Evolutionary conservation across 2,329 filamentous ascomycete species (phyloP), one percentile per base, ranked within the genome.

Genomic region (Exophiala mesophila): DNA sequence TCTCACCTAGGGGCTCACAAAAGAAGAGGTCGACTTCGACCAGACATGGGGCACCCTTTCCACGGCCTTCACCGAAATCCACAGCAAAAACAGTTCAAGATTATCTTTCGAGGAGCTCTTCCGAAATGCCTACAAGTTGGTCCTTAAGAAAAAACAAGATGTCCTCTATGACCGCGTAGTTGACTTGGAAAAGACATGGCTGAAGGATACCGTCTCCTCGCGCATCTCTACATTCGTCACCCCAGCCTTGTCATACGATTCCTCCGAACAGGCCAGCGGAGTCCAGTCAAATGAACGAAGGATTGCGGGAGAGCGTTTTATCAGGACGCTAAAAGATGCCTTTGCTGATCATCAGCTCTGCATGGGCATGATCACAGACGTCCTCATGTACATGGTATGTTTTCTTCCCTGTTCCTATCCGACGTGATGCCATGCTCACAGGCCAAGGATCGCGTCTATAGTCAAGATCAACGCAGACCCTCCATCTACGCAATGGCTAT

Each of bases 71-170:
- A 74, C 72, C 43, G 86, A 95, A 59, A 97, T 98, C 37, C 89
- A 97, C 67, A 85, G 81, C 44, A 89, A 94, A 63, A 92, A 94
- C 62, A 88, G 88, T 47, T 94, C 88, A 7, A 75, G 77, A 12
- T 77, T 98, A 2, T 95, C 89, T 1, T 98, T 96, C 68, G 92
- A 98, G 64, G 85, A 94, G 58, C 77, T 98, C 1, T 98, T 98
- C 67, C 84, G 92, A 44, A 85, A 85, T 41, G 86, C 88, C 4
- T 98, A 98, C 67, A 90, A 92, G 63, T 86, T 97, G 15, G 90
- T 97, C 1, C 69, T 96, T 24, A 85, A 84, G 65, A 94, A 90
- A 67, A 83, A 88, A 55, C 89, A 89, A 18, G 79, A 85, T 23
- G 71, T 82, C 8, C 74, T 98, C 1, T 97, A 97, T 64, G 76